A percentile compares a stretch with the other conserved stretches of the same genome.
These are phyloP conservation scores for Tylopilus intermedius DNA, from an alignment of 768 basidiomycete genomes.

Conservation along the genomic window DNA sequence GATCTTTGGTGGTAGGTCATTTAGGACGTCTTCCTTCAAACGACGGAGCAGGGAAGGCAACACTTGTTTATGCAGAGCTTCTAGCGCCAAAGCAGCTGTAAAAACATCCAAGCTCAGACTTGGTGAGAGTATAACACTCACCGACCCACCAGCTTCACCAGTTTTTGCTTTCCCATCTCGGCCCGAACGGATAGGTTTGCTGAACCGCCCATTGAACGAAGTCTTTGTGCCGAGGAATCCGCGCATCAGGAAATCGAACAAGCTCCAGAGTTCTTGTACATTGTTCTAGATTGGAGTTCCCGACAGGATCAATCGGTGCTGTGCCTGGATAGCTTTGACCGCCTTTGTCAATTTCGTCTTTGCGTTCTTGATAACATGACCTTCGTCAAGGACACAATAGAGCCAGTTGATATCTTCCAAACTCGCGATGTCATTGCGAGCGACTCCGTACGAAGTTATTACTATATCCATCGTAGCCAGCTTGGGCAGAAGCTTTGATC, in stretches of 20 bases:
- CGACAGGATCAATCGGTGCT: constrained; percentile 91
- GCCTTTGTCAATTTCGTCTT: constrained; percentile 98
- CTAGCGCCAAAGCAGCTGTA: constrained; percentile 86
- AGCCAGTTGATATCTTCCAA: constrained; percentile 79
- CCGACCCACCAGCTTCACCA: constrained; percentile 79
- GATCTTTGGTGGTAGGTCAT: constrained; percentile 97
- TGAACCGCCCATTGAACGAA: constrained; percentile 92
- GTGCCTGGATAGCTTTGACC: constrained; percentile 83
- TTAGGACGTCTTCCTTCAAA: constrained; percentile 92
- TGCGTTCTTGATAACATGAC: constrained; percentile 97
- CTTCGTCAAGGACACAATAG: constrained; percentile 96
- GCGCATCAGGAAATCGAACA: constrained; percentile 99
- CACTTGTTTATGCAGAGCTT: constrained; percentile 97
- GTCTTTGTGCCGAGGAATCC: constrained; percentile 96
- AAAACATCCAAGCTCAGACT: background rate
- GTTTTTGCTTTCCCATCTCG: constrained; percentile 94
- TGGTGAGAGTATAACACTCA: background rate
- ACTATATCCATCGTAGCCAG: constrained; percentile 80
- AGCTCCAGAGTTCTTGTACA: constrained; percentile 94
- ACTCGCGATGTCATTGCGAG: constrained; percentile 84
- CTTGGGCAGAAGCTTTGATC: constrained; percentile 59
- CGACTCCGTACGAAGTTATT: constrained; percentile 96
- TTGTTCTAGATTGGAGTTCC: constrained; percentile 99
- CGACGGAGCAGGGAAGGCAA: constrained; percentile 95
- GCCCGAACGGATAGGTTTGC: constrained; percentile 92